phyloP scores from a whole-genome alignment of 225 moss, liverwort and hornwort genomes.

The Sphagnum contortum region DNA sequence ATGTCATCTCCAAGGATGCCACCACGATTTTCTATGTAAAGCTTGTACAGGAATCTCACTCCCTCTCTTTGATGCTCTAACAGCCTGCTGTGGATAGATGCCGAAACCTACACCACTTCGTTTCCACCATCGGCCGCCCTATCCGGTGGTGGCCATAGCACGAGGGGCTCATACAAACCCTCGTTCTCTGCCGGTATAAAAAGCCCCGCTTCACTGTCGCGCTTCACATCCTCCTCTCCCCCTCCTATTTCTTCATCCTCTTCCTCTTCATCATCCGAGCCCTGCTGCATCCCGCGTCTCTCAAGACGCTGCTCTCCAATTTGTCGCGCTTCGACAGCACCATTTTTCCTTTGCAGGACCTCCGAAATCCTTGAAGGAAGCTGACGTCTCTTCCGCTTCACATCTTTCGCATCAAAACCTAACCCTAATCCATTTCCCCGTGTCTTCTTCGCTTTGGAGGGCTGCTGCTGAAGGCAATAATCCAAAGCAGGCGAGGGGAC shows the following conservation, averaged over 20 bases:
- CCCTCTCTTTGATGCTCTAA: slow-evolving; percentile 84
- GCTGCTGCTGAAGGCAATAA: too few relatives aligned
- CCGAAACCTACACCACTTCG: slow-evolving; percentile 53
- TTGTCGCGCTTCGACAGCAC: too few relatives aligned
- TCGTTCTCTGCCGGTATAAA: slow-evolving; percentile 38
- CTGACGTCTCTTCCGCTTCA: too few relatives aligned
- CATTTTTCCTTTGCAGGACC: too few relatives aligned
- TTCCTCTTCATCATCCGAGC: neutral
- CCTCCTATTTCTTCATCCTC: slow-evolving; percentile 16
- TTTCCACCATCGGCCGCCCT: slow-evolving; percentile 18
- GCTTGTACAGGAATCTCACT: slow-evolving; percentile 62
- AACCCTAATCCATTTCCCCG: too few relatives aligned
- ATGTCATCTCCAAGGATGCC: slow-evolving; percentile 94
- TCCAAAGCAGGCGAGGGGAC: too few relatives aligned
- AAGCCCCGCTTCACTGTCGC: slow-evolving; percentile 57
- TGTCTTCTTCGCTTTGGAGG: too few relatives aligned
- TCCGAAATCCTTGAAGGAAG: too few relatives aligned
- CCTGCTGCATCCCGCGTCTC: too few relatives aligned
- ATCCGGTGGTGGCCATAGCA: slow-evolving; percentile 56
- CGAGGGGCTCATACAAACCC: slow-evolving; percentile 61
- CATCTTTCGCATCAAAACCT: too few relatives aligned
- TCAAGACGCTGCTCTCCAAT: too few relatives aligned
- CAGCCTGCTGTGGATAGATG: slow-evolving; percentile 75
- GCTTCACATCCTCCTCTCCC: slow-evolving; percentile 14
- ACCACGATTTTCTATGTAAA: slow-evolving; percentile 58